phyloP scores from a whole-genome alignment of 495 filamentous ascomycete species.

The Neurospora hispaniola region DNA sequence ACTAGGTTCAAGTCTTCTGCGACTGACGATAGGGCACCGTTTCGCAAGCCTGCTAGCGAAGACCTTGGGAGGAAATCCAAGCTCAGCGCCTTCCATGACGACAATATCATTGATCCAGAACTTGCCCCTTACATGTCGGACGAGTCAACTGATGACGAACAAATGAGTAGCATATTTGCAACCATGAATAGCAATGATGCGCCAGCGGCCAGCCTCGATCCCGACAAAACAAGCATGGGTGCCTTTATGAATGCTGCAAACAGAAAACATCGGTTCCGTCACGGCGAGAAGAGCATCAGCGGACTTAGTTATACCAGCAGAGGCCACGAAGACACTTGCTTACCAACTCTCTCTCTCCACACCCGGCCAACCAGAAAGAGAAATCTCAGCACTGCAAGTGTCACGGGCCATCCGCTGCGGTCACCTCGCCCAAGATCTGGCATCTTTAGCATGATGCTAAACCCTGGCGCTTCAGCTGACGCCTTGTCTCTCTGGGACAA shows the following conservation, averaged over 20 bases:
- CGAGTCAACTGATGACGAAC: slow-evolving; percentile 84
- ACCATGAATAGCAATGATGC: slow-evolving; percentile 45
- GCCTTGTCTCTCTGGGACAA: slow-evolving; percentile 29
- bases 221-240: slow-evolving; percentile 37
- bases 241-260: slow-evolving; percentile 46
- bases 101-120: slow-evolving; percentile 97
- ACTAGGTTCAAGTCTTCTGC: slow-evolving; percentile 43
- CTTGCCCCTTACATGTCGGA: slow-evolving; percentile 93
- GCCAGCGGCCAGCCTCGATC: slow-evolving; percentile 34
- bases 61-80: slow-evolving; percentile 46
- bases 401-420: slow-evolving; percentile 49
- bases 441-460: slow-evolving; percentile 19
- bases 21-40: slow-evolving; percentile 66
- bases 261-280: slow-evolving; percentile 61
- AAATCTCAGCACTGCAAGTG: slow-evolving; percentile 68
- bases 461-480: slow-evolving; percentile 31
- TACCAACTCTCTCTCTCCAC: slow-evolving; percentile 39
- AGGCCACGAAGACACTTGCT: slow-evolving; percentile 28
- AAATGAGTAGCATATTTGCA: slow-evolving; percentile 75
- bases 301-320: slow-evolving; percentile 52
- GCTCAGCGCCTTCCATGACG: slow-evolving; percentile 86
- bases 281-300: slow-evolving; percentile 57
- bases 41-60: slow-evolving; percentile 69
- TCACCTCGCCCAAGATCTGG: slow-evolving; percentile 53
- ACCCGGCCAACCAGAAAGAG: slow-evolving; percentile 52